These are phyloP conservation scores for Schizochytrium sp. DNA, from an alignment of 108 stramenopile genomes.

Conservation along the genomic window DNA sequence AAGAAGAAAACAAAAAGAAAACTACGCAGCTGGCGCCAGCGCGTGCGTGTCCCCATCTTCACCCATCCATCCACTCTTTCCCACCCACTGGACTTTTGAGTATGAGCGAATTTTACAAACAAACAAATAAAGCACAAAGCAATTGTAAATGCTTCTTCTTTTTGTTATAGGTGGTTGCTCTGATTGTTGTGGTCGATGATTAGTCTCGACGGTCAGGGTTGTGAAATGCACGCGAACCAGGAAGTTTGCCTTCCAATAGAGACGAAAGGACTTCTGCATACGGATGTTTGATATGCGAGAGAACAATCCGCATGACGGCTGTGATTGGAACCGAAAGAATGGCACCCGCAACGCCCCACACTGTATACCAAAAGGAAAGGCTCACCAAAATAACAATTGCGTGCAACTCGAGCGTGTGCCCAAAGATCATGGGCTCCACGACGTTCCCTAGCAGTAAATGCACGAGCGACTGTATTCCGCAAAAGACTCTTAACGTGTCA, in stretches of 20 bases:
- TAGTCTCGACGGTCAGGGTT: neutral
- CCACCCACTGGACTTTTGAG: too few species aligned
- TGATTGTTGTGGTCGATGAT: too few species aligned
- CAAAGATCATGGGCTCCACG: conserved; percentile 34
- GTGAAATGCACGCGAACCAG: conserved; percentile 2
- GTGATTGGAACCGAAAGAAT: conserved; percentile 39
- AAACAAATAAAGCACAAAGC: too few species aligned
- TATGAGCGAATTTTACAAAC: too few species aligned
- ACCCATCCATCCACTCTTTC: too few species aligned
- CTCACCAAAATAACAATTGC: conserved; percentile 33
- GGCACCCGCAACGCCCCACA: conserved; percentile 37
- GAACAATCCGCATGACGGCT: conserved; percentile 34
- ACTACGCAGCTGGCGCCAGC: too few species aligned
- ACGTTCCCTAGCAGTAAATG: conserved; percentile 34
- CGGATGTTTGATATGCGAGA: conserved; percentile 35
- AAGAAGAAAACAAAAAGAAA: too few species aligned
- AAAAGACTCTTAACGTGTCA: too few species aligned
- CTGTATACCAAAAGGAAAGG: conserved; percentile 30
- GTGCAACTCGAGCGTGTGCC: conserved; percentile 30
- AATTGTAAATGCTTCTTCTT: too few species aligned
- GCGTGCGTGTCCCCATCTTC: too few species aligned
- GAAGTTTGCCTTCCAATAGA: neutral
- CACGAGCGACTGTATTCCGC: neutral
- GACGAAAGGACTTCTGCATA: neutral
- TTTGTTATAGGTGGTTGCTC: too few species aligned